Evolutionary conservation across 2,329 filamentous ascomycete species (phyloP).

Genomic region (Aspergillus alliaceus): DNA sequence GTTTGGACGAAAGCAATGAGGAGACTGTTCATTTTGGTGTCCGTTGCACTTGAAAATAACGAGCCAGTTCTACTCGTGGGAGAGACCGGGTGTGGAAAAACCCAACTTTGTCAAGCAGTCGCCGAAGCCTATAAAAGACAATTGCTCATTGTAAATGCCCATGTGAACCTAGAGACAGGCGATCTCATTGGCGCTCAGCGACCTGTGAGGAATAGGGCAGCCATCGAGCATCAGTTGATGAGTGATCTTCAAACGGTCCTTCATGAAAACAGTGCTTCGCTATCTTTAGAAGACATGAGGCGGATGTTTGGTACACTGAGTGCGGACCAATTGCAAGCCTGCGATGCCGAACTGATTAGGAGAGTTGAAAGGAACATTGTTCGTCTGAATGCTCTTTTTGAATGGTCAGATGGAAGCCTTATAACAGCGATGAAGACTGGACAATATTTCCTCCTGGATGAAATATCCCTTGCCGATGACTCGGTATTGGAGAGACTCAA

Average conservation of each 20-base stretch:
- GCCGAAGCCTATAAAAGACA: slow-evolving; percentile 75
- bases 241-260: slow-evolving; percentile 57
- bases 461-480: slow-evolving; percentile 96
- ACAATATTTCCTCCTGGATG: slow-evolving; percentile 89
- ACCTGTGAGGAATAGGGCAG: slow-evolving; percentile 80
- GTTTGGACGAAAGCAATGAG: slow-evolving; percentile 98
- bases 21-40: slow-evolving; percentile 84
- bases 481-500: slow-evolving; percentile 95
- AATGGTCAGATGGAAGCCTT: slow-evolving; percentile 93
- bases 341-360: slow-evolving; percentile 52
- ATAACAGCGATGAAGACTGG: slow-evolving; percentile 91
- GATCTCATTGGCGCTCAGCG: slow-evolving; percentile 95
- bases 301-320: slow-evolving; percentile 58
- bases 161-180: slow-evolving; percentile 96
- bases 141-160: slow-evolving; percentile 90
- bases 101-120: slow-evolving; percentile 89
- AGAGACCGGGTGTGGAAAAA: slow-evolving; percentile 97
- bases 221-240: slow-evolving; percentile 65
- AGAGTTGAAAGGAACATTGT: slow-evolving; percentile 50
- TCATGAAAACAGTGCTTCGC: slow-evolving; percentile 30
- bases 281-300: slow-evolving; percentile 57
- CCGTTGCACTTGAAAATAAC: slow-evolving; percentile 79
- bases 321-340: slow-evolving; percentile 41
- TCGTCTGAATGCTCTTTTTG: slow-evolving; percentile 82
- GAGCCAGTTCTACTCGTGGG: slow-evolving; percentile 94